phyloP scores from a whole-genome alignment of 2,329 filamentous ascomycete species.

The Aphanocladium album region DNA sequence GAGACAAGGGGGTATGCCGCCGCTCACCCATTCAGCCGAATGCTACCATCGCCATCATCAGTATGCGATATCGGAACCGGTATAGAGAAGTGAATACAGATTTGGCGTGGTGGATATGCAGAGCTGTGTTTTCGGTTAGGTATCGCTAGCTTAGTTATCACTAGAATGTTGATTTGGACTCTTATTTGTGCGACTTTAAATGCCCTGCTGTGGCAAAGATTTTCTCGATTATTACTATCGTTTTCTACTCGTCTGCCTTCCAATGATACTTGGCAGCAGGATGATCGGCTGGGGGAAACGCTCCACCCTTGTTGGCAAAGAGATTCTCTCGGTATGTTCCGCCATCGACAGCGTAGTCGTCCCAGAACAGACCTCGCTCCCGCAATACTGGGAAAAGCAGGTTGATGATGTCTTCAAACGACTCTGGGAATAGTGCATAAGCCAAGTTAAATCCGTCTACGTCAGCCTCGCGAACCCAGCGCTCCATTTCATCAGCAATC shows the following conservation, averaged over 20 bases:
- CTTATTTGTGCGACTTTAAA: too few species aligned
- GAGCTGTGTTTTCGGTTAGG: too few species aligned
- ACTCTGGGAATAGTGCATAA: constrained; percentile 43
- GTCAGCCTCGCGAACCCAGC: constrained; percentile 46
- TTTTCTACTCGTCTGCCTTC: constrained; percentile 26
- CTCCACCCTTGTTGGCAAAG: constrained; percentile 30
- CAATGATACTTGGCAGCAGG: constrained; percentile 36
- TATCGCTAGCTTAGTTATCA: too few species aligned
- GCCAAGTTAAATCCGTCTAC: constrained; percentile 53
- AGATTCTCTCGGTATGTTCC: constrained; percentile 41
- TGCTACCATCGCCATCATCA: too few species aligned
- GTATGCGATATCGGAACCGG: too few species aligned
- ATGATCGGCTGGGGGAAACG: constrained; percentile 32
- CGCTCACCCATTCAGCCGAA: too few species aligned
- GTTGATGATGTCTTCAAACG: constrained; percentile 62
- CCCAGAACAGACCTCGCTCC: constrained; percentile 52
- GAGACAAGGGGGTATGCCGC: too few species aligned
- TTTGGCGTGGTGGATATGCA: too few species aligned
- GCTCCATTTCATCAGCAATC: constrained; percentile 30
- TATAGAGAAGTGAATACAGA: too few species aligned
- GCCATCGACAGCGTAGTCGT: constrained; percentile 38
- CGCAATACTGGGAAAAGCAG: constrained; percentile 59
- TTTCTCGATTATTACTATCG: neutral
- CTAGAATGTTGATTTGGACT: too few species aligned
- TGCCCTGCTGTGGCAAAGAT: too few species aligned